Conservation (phyloP, 2,329 filamentous ascomycete genomes). For the Juglanconis sp. region DNA sequence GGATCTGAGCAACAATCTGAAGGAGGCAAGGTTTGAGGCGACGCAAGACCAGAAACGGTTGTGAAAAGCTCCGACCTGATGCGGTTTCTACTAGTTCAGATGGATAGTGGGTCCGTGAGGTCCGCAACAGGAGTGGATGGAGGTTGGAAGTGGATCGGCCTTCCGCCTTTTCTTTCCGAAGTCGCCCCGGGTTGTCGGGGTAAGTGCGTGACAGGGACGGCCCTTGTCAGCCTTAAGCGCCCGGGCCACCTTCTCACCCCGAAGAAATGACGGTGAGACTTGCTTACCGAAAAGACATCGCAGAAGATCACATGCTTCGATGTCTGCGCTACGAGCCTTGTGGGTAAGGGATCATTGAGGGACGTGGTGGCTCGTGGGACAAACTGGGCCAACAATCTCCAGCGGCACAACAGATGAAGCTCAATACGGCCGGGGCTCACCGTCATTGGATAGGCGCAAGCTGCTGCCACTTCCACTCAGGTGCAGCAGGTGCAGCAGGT, state of each 20-base stretch:
- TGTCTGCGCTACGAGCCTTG: no score
- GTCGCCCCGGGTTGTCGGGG: no score
- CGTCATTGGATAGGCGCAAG: not conserved
- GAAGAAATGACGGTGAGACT: no score
- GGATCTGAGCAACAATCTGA: not conserved
- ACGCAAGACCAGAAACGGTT: slow-evolving; percentile 2
- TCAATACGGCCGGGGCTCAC: not conserved
- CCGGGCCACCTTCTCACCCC: not conserved
- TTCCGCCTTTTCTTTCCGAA: not conserved
- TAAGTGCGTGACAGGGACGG: not conserved
- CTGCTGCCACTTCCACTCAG: not conserved
- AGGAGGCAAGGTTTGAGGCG: slow-evolving; percentile 1
- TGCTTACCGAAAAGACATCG: no score
- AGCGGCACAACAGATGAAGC: not conserved
- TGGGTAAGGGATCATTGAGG: no score
- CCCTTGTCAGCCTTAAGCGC: not conserved
- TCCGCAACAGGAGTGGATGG: not conserved
- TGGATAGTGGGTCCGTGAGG: not conserved
- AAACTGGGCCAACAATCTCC: no score
- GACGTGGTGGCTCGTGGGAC: no score
- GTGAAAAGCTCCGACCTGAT: slow-evolving; percentile 3
- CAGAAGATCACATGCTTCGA: no score
- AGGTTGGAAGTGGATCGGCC: not conserved
- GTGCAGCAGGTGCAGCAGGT: not conserved
- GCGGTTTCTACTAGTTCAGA: not conserved